Conservation (phyloP, 192 early-diverging fungal species). For the Backusella macrospora region DNA sequence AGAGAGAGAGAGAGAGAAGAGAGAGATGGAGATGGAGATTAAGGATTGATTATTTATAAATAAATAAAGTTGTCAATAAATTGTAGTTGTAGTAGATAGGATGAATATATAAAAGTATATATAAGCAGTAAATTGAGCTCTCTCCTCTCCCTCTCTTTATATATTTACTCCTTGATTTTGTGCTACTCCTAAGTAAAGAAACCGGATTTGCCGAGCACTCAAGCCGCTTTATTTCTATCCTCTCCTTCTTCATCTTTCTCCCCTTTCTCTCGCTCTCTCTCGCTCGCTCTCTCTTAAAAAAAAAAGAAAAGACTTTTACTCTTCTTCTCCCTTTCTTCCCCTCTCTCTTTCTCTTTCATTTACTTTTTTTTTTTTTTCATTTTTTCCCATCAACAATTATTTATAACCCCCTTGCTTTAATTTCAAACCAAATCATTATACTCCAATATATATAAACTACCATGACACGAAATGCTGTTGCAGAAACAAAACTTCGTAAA, state of each 20-base stretch:
- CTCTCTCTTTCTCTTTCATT: background rate
- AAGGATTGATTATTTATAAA: background rate
- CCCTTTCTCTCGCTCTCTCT: background rate
- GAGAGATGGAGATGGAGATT: background rate
- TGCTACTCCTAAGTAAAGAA: background rate
- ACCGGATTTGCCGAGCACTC: background rate
- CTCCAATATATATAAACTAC: background rate
- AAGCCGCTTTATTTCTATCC: background rate
- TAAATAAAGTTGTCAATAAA: conserved; percentile 7
- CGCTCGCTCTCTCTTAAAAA: too few relatives aligned
- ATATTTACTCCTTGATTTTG: background rate
- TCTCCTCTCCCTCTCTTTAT: background rate
- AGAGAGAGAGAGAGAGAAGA: background rate
- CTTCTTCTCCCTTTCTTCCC: background rate
- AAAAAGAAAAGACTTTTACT: too few relatives aligned
- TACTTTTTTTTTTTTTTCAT: background rate
- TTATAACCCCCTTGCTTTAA: background rate
- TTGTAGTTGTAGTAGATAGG: background rate
- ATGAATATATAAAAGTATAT: too few relatives aligned
- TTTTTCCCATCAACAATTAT: background rate
- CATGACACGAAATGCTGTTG: conserved; percentile 37
- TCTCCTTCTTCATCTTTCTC: background rate
- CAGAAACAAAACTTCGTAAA: conserved; percentile 70
- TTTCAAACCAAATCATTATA: background rate
- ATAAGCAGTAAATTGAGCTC: background rate